These are phyloP conservation scores for Hygrophorus russula DNA, from an alignment of 768 basidiomycete species.

Conservation along the genomic window DNA sequence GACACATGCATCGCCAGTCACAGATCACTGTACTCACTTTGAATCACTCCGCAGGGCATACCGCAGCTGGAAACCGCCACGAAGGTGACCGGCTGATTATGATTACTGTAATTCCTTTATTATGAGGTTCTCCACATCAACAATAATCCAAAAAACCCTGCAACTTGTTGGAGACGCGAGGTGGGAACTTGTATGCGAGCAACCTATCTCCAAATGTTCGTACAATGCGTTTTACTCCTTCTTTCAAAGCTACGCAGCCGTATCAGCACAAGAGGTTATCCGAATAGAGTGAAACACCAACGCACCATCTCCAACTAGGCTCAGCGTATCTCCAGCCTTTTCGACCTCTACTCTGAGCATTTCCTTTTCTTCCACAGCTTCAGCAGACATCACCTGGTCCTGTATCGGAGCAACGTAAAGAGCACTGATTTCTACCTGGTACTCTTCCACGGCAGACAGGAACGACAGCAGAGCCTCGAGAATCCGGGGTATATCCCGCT, in stretches of 20 bases:
- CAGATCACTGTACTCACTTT: too few species aligned
- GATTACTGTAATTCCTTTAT: too few species aligned
- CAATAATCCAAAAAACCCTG: slow-evolving; percentile 64
- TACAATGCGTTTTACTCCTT: slow-evolving; percentile 53
- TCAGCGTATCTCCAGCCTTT: slow-evolving; percentile 42
- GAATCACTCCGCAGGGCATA: too few species aligned
- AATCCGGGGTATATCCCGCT: slow-evolving; percentile 74
- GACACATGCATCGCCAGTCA: too few species aligned
- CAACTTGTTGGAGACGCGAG: slow-evolving; percentile 52
- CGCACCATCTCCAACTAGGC: slow-evolving; percentile 49
- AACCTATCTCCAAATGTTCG: slow-evolving; percentile 69
- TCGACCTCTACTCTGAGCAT: slow-evolving; percentile 37
- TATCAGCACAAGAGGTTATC: not conserved
- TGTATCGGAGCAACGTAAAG: slow-evolving; percentile 25
- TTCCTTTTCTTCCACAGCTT: slow-evolving; percentile 27
- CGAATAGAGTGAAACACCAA: slow-evolving; percentile 7
- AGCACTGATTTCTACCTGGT: slow-evolving; percentile 40
- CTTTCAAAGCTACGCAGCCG: slow-evolving; percentile 44
- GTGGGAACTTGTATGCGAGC: slow-evolving; percentile 67
- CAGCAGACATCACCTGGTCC: slow-evolving; percentile 19
- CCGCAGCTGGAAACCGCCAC: too few species aligned
- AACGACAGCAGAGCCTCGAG: slow-evolving; percentile 67
- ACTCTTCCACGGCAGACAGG: slow-evolving; percentile 55
- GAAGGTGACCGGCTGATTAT: too few species aligned
- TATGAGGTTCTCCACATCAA: slow-evolving; percentile 10